Conservation (phyloP, 1,284 basidiomycete species). For the Ceratobasidium papillatum region DNA sequence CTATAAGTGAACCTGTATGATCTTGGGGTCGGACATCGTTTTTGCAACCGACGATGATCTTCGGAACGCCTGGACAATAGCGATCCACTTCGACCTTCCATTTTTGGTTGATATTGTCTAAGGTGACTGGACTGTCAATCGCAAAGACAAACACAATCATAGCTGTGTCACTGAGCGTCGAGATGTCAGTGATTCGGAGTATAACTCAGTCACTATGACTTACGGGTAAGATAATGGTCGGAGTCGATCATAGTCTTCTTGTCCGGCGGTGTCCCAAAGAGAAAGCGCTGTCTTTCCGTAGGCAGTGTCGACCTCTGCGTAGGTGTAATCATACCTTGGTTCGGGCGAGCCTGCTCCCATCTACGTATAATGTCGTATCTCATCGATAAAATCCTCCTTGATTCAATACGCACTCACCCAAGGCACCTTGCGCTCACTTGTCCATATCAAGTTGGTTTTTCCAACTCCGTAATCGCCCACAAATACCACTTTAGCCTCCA, state of each 20-base stretch:
- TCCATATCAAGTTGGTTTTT: slow-evolving; percentile 19
- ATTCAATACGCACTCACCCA: neutral
- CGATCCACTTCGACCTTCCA: neutral
- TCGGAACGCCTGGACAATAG: slow-evolving; percentile 3
- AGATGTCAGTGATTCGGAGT: neutral
- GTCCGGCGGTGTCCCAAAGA: neutral
- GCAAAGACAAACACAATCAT: slow-evolving; percentile 17
- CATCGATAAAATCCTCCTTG: neutral
- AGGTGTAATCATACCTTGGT: neutral
- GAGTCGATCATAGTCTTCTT: slow-evolving; percentile 3
- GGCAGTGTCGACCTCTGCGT: neutral
- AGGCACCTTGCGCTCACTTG: neutral
- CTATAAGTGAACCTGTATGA: neutral
- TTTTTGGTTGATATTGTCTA: neutral
- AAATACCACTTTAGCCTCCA: slow-evolving; percentile 3
- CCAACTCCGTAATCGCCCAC: slow-evolving; percentile 9
- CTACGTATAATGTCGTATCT: neutral
- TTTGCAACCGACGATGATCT: slow-evolving; percentile 17
- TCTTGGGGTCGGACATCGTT: neutral
- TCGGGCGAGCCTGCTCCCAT: neutral
- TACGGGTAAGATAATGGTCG: slow-evolving; percentile 7
- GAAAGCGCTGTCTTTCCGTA: neutral
- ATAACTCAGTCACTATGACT: neutral
- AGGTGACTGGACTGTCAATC: slow-evolving; percentile 9
- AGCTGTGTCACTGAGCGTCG: neutral